Percentiles rank a stretch among this genome's conserved stretches.
Evolutionary conservation across 805 yeast genomes (phyloP).

Genomic region (Candida peoriensis): DNA sequence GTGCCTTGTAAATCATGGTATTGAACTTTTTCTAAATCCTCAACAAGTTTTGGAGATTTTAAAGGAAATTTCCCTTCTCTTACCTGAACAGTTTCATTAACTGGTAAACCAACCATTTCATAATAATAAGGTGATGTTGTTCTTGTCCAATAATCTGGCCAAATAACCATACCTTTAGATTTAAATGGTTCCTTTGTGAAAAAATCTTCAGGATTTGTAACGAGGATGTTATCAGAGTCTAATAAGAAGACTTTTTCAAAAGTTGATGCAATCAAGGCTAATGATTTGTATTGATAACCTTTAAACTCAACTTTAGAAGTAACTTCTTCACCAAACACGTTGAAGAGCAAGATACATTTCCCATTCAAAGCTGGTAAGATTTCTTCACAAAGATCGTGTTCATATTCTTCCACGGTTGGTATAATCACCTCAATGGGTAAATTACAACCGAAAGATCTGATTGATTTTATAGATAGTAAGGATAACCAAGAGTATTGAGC

Average conservation of each 20-base stretch:
- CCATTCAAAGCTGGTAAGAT: conserved; percentile 58
- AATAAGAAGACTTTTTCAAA: conserved; percentile 70
- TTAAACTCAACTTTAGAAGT: conserved; percentile 44
- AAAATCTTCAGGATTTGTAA: conserved; percentile 42
- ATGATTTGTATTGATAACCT: conserved; percentile 66
- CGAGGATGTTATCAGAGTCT: conserved; percentile 69
- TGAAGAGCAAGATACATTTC: conserved; percentile 55
- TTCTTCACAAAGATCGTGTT: conserved; percentile 55
- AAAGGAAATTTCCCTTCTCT: conserved; percentile 22
- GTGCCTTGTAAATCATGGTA: conserved; percentile 62
- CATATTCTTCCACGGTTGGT: conserved; percentile 63
- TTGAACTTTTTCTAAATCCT: conserved; percentile 29
- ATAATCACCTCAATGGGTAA: conserved; percentile 70
- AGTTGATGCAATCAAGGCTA: conserved; percentile 69
- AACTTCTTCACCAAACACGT: conserved; percentile 55
- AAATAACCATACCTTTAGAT: conserved; percentile 49
- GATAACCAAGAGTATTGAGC: conserved; percentile 52
- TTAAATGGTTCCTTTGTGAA: conserved; percentile 40
- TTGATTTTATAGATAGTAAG: conserved; percentile 40
- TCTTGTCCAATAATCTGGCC: conserved; percentile 79
- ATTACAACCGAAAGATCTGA: conserved; percentile 46
- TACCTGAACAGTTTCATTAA: conserved; percentile 20
- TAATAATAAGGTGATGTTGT: conserved; percentile 60
- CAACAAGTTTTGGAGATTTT: conserved; percentile 5
- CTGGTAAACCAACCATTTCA: conserved; percentile 41